Conservation (phyloP, 306 rosid species). For the Sindora glabra region DNA sequence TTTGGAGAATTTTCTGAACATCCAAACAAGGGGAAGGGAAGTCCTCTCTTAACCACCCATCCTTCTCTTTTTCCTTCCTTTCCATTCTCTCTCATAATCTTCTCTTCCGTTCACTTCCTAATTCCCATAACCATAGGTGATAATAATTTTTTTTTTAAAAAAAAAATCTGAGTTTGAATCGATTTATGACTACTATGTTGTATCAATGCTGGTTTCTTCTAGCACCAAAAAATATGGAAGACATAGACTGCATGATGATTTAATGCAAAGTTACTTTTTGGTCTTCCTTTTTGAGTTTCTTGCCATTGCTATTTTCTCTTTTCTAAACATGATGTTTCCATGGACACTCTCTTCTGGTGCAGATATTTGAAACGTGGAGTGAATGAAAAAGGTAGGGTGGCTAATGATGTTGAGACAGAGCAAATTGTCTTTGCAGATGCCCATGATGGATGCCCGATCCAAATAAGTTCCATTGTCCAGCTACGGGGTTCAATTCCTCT, state of each 20-base stretch:
- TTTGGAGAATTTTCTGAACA: too few species aligned
- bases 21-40: too few species aligned
- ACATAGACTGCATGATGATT: background rate
- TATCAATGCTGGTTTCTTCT: too few species aligned
- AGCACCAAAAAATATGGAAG: too few species aligned
- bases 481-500: slow-evolving; percentile 95
- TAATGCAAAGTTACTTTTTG: background rate
- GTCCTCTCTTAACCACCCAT: too few species aligned
- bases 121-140: too few species aligned
- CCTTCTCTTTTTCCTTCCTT: too few species aligned
- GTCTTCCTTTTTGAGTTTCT: background rate
- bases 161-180: too few species aligned
- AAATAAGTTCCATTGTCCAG: slow-evolving; percentile 90
- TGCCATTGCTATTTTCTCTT: background rate
- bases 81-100: too few species aligned
- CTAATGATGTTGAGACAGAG: slow-evolving; percentile 98
- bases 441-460: slow-evolving; percentile 49
- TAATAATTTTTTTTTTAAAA: too few species aligned
- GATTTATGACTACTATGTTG: too few species aligned
- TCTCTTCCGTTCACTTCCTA: too few species aligned
- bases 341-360: slow-evolving; percentile 27
- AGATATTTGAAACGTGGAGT: slow-evolving; percentile 95
- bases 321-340: slow-evolving; percentile 4
- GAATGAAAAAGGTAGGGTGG: slow-evolving; percentile 93
- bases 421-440: slow-evolving; percentile 68